phyloP scores from a whole-genome alignment of 1,284 basidiomycete genomes.

The Cerrena zonata region DNA sequence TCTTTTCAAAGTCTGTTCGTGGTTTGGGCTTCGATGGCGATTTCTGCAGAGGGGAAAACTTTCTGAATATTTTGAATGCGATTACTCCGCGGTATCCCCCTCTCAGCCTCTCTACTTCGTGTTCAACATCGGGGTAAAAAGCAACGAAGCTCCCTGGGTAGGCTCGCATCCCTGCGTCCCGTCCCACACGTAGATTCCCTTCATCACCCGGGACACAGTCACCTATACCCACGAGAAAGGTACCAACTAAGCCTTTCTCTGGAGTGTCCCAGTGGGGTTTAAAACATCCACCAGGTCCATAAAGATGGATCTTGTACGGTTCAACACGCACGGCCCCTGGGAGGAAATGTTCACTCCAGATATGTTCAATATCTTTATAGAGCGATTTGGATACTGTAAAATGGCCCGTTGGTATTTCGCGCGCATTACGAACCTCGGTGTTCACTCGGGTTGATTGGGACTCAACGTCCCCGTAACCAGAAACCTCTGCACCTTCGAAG shows the following conservation, averaged over 20 bases:
- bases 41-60: not conserved
- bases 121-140: conserved; percentile 36
- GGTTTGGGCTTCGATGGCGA: not conserved
- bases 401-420: conserved; percentile 24
- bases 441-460: conserved; percentile 12
- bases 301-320: conserved; percentile 31
- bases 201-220: conserved; percentile 18
- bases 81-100: conserved; percentile 25
- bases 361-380: conserved; percentile 12
- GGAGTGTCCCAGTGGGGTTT: conserved; percentile 27
- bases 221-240: conserved; percentile 23
- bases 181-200: conserved; percentile 7
- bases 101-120: conserved; percentile 19
- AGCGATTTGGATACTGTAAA: conserved; percentile 22
- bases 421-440: conserved; percentile 21
- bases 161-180: not conserved
- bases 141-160: conserved; percentile 25
- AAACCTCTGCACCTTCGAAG: conserved; percentile 17
- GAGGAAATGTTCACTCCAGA: conserved; percentile 22
- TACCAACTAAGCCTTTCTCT: conserved; percentile 24
- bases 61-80: conserved; percentile 28
- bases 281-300: conserved; percentile 27
- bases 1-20: not conserved
- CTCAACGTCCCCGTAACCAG: conserved; percentile 21
- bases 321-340: conserved; percentile 21